Evolutionary conservation across 768 basidiomycete species (phyloP).

Genomic region (Hygrocybe punicea): DNA sequence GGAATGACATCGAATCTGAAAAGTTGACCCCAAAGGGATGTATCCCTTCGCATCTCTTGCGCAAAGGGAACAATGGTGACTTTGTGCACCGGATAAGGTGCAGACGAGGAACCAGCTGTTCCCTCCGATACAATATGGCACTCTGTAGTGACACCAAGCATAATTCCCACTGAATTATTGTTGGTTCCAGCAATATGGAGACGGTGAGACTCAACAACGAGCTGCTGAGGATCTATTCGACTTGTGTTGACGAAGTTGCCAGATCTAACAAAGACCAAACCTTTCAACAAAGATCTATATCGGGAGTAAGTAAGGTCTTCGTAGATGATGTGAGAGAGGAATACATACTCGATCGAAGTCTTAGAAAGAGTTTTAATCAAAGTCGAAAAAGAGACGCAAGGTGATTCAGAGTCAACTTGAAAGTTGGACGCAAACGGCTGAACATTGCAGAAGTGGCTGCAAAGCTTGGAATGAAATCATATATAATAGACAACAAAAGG

Average conservation of each 20-base stretch:
- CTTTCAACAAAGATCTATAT: neutral
- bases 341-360: neutral
- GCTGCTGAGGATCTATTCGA: constrained; percentile 2
- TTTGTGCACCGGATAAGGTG: neutral
- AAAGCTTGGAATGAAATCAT: neutral
- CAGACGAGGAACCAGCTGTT: neutral
- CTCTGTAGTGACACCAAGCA: constrained; percentile 10
- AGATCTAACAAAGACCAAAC: constrained; percentile 1
- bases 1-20: constrained; percentile 2
- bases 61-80: constrained; percentile 6
- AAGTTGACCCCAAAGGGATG: constrained; percentile 7
- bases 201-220: neutral
- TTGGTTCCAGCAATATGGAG: constrained; percentile 1
- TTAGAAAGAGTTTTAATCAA: neutral
- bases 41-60: constrained; percentile 9
- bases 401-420: neutral
- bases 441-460: constrained; percentile 1
- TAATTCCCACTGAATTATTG: neutral
- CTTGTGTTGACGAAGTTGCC: constrained; percentile 4
- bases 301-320: neutral
- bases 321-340: neutral
- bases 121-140: neutral
- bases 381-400: neutral
- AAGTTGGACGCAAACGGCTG: neutral
- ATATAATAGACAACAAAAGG: neutral